Conservation (phyloP, 2,329 filamentous ascomycete genomes). For the Bipolaris victoriae region DNA sequence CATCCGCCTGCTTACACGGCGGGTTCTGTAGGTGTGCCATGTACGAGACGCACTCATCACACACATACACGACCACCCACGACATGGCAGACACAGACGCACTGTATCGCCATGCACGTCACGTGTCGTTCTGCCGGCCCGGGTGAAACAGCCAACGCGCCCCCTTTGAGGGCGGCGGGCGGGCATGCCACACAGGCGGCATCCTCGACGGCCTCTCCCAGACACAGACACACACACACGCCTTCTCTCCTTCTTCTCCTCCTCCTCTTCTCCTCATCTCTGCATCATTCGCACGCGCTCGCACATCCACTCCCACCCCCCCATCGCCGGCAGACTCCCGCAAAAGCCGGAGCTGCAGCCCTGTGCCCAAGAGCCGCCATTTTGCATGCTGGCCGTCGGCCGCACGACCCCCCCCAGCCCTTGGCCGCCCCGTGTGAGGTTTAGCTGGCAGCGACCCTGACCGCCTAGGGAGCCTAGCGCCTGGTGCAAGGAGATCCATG, state of each 20-base stretch:
- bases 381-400: conserved; percentile 4
- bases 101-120: background rate
- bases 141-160: conserved; percentile 20
- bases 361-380: conserved; percentile 3
- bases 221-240: background rate
- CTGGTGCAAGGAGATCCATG: conserved; percentile 36
- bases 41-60: too few species aligned
- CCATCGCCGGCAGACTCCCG: background rate
- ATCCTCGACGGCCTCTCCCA: background rate
- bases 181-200: conserved; percentile 4
- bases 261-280: too few species aligned
- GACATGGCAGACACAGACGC: background rate
- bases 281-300: conserved; percentile 5
- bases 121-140: conserved; percentile 10
- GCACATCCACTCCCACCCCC: background rate
- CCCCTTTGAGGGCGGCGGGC: conserved; percentile 27
- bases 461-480: conserved; percentile 14
- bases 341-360: conserved; percentile 2
- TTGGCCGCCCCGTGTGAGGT: conserved; percentile 8
- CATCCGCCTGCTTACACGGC: too few species aligned
- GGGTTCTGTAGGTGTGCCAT: too few species aligned
- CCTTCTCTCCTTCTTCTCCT: too few species aligned
- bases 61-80: too few species aligned
- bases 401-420: background rate
- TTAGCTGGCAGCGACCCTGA: conserved; percentile 16